Conservation (phyloP, 345 rosid genomes). For the thale cress (Arabidopsis thaliana) region TAIR10.1 NC_003070.9:21112001-21112500, state of each 20-base stretch:
- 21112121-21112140: not conserved
- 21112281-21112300: slow-evolving; percentile 51
- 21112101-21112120: not conserved
- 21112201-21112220: not conserved
- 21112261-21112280: slow-evolving; percentile 38
- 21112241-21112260: not conserved
- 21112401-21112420: not conserved
- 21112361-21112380: not conserved
- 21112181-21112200: not conserved
- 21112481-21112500: too few species aligned
- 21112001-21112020: not conserved
- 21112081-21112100: not conserved
- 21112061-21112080: not conserved
- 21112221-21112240: not conserved
- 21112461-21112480: too few species aligned
- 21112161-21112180: not conserved
- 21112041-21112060: not conserved
- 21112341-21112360: slow-evolving; percentile 33
- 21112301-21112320: slow-evolving; percentile 42
- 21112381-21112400: not conserved
- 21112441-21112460: not conserved
- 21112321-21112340: slow-evolving; percentile 45
- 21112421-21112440: not conserved
- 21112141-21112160: not conserved
- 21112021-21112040: not conserved